These are phyloP conservation scores for Boletus sp. DNA, from an alignment of 1,284 basidiomycete genomes.

Conservation along the genomic window DNA sequence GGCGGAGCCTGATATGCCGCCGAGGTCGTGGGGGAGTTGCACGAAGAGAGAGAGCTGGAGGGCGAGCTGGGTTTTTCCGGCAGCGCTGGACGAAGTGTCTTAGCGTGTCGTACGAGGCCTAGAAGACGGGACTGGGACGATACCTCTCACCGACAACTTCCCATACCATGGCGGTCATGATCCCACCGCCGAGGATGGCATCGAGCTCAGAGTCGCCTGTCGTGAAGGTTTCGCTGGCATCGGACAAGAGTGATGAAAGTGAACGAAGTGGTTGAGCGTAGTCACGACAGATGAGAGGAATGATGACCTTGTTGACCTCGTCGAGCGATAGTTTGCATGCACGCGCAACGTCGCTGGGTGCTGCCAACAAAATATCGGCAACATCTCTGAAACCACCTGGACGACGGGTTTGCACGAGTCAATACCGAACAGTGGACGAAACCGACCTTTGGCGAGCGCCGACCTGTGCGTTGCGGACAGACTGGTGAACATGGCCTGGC, in stretches of 20 bases:
- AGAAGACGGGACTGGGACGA: constrained; percentile 4
- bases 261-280: constrained; percentile 39
- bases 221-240: constrained; percentile 53
- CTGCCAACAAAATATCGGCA: constrained; percentile 53
- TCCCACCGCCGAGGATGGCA: constrained; percentile 69
- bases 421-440: not conserved
- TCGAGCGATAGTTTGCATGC: constrained; percentile 53
- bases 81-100: constrained; percentile 56
- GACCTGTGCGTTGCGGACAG: constrained; percentile 26
- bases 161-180: constrained; percentile 78
- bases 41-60: constrained; percentile 78
- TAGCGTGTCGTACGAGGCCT: not conserved
- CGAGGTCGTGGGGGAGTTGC: constrained; percentile 61
- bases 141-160: constrained; percentile 90
- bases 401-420: constrained; percentile 1
- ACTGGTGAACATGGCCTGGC: constrained; percentile 15
- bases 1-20: constrained; percentile 60
- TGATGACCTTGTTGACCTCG: constrained; percentile 53
- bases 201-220: constrained; percentile 76
- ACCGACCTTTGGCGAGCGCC: constrained; percentile 34
- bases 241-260: constrained; percentile 43
- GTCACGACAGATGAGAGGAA: constrained; percentile 50
- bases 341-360: constrained; percentile 54
- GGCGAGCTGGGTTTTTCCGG: constrained; percentile 88
- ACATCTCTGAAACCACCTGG: constrained; percentile 51